These are phyloP conservation scores for Tricharina praecox DNA, from an alignment of 495 filamentous ascomycete genomes.

Conservation along the genomic window DNA sequence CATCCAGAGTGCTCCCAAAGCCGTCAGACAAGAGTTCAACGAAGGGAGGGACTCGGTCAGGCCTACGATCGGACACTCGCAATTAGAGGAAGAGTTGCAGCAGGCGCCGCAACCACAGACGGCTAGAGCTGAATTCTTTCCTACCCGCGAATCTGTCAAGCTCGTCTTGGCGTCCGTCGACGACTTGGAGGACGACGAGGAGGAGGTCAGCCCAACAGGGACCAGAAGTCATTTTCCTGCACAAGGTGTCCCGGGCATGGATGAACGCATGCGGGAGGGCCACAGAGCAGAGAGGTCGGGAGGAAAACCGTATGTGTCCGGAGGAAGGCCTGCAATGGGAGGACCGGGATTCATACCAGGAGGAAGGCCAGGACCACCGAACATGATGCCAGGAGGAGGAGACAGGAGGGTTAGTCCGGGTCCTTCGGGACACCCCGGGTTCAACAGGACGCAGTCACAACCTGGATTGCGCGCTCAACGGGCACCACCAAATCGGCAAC, in stretches of 20 bases:
- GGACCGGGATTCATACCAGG: too few species aligned
- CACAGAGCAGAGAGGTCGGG: too few species aligned
- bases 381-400: too few species aligned
- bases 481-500: conserved; percentile 25
- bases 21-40: conserved; percentile 1
- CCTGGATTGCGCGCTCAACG: conserved; percentile 7
- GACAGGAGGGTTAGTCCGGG: neutral
- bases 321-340: too few species aligned
- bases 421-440: neutral
- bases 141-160: neutral
- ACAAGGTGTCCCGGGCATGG: neutral
- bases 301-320: too few species aligned
- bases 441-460: conserved; percentile 15
- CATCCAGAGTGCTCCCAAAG: neutral
- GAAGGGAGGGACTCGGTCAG: conserved; percentile 2
- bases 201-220: neutral
- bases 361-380: too few species aligned
- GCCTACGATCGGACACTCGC: neutral
- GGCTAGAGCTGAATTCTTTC: neutral
- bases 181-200: neutral
- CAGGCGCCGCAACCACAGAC: neutral
- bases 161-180: conserved; percentile 1
- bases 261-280: too few species aligned
- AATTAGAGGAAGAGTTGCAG: conserved; percentile 1
- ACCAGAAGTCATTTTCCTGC: neutral